Percentiles rank a stretch among this genome's conserved stretches.
phyloP scores from a whole-genome alignment of 106 monocot genomes.

The Triglochin maritima region DNA sequence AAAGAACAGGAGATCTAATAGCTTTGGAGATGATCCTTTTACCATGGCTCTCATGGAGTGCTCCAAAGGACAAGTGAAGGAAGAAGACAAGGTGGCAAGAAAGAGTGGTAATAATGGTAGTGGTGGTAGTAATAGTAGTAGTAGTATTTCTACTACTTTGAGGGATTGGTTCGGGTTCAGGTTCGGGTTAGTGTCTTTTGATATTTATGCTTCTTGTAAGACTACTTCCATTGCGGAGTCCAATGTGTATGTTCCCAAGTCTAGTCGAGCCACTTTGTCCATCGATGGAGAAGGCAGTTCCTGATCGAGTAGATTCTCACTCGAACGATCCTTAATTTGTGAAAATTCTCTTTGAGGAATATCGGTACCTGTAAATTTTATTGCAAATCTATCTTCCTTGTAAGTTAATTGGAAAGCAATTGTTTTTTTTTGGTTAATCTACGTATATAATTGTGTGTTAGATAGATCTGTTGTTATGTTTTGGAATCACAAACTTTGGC shows the following conservation, averaged over 20 bases:
- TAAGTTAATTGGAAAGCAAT: too few relatives aligned
- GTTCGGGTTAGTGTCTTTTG: conserved; percentile 8
- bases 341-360: too few relatives aligned
- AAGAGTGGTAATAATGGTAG: background rate
- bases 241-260: conserved; percentile 7
- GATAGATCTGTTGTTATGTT: too few relatives aligned
- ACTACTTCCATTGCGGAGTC: conserved; percentile 27
- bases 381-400: too few relatives aligned
- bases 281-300: background rate
- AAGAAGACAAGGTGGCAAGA: background rate
- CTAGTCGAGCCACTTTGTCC: background rate
- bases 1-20: too few relatives aligned
- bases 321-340: too few relatives aligned
- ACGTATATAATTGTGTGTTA: too few relatives aligned
- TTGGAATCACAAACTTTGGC: too few relatives aligned
- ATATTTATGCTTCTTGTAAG: conserved; percentile 35
- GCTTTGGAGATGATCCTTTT: conserved; percentile 20
- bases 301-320: too few relatives aligned
- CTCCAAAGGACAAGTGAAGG: conserved; percentile 14
- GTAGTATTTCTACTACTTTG: background rate
- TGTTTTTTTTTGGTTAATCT: too few relatives aligned
- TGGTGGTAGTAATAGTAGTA: background rate
- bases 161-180: conserved; percentile 8
- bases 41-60: conserved; percentile 32
- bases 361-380: too few relatives aligned